Conservation (phyloP, 1,139 yeast genomes). For the Nadsonia starkeyi-henricii region DNA sequence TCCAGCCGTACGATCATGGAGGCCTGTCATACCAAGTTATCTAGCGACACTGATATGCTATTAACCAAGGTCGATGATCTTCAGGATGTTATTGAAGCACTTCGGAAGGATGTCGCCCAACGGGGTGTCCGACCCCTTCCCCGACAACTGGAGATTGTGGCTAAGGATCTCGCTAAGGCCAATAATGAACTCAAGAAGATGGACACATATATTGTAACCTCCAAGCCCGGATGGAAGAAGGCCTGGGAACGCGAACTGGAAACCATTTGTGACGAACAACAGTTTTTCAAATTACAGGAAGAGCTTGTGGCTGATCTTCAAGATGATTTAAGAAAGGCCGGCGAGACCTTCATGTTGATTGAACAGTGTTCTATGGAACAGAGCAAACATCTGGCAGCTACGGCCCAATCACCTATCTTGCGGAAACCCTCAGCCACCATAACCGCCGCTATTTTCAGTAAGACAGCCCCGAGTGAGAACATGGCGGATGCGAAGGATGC, state of each 20-base stretch:
- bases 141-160: conserved; percentile 54
- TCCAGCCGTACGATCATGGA: conserved; percentile 62
- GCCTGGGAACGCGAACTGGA: conserved; percentile 90
- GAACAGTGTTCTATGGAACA: conserved; percentile 76
- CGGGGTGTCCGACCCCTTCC: conserved; percentile 76
- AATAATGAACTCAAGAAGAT: conserved; percentile 37
- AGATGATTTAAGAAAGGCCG: conserved; percentile 68
- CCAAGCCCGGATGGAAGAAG: conserved; percentile 76
- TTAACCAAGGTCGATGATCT: conserved; percentile 78
- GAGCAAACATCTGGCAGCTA: conserved; percentile 23
- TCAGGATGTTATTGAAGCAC: conserved; percentile 81
- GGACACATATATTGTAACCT: conserved; percentile 49
- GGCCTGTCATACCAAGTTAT: conserved; percentile 55
- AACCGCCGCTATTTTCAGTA: conserved; percentile 11
- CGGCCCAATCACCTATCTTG: conserved; percentile 6
- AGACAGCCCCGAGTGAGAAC: conserved; percentile 14
- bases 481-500: conserved; percentile 53
- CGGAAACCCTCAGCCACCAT: too few relatives aligned
- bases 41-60: conserved; percentile 61
- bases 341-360: conserved; percentile 68
- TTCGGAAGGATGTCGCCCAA: conserved; percentile 83
- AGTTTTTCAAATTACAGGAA: conserved; percentile 78
- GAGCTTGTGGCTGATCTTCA: conserved; percentile 66
- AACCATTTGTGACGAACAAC: conserved; percentile 86
- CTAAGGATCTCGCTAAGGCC: conserved; percentile 52